These are phyloP conservation scores for Gracilaria domingensis DNA, from an alignment of 23 red algal genomes.

Conservation along the genomic window DNA sequence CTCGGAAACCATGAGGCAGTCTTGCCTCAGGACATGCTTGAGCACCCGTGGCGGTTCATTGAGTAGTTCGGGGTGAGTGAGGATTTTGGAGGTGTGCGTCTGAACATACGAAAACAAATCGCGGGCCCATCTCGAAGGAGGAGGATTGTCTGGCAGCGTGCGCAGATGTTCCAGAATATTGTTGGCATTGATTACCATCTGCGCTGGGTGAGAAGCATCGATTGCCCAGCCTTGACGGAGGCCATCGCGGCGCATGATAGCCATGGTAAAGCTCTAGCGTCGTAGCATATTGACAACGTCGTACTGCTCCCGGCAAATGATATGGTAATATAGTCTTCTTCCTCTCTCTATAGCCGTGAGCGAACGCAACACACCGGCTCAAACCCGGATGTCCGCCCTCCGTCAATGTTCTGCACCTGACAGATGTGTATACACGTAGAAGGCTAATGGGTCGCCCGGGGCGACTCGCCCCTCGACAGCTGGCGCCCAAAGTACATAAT, in stretches of 20 bases:
- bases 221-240: constrained; percentile 59
- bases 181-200: constrained; percentile 28
- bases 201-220: constrained; percentile 49
- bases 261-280: neutral
- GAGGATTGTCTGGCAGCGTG: constrained; percentile 2
- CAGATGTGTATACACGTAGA: no score
- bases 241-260: neutral
- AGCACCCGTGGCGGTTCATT: constrained; percentile 23
- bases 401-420: no score
- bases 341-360: no score
- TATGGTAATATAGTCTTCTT: no score
- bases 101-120: constrained; percentile 41
- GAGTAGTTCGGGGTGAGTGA: constrained; percentile 31
- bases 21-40: constrained; percentile 32
- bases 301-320: no score
- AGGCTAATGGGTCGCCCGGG: no score
- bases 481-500: no score
- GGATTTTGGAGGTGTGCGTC: constrained; percentile 40
- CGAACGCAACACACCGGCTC: no score
- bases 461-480: no score
- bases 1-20: constrained; percentile 27
- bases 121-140: constrained; percentile 14
- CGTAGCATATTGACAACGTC: no score
- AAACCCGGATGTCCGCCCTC: no score
- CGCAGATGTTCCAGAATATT: constrained; percentile 39